Percentiles rank a stretch among this genome's conserved stretches.
Evolutionary conservation across 1,284 basidiomycete species (phyloP).

Genomic region (Trichosporon ovoides): DNA sequence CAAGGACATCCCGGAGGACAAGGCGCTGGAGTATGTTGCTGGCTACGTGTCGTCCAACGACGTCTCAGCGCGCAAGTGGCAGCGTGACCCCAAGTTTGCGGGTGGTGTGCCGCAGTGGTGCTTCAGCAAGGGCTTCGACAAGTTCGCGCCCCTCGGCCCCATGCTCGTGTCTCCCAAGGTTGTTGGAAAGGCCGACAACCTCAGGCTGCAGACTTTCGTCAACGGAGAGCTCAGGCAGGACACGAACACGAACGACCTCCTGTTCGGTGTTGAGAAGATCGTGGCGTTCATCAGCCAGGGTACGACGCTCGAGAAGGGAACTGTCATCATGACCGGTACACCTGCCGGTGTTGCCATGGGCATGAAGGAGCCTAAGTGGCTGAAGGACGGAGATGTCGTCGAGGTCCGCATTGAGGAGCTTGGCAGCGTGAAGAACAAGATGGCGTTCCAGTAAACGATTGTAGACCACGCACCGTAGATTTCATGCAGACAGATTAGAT

Average conservation of each 20-base stretch:
- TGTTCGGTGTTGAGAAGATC: constrained; percentile 20
- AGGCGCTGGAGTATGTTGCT: constrained; percentile 73
- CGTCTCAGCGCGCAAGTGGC: constrained; percentile 48
- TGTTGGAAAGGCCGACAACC: constrained; percentile 16
- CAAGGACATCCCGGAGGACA: constrained; percentile 66
- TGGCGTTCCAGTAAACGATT: too few species aligned
- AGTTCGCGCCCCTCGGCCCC: constrained; percentile 60
- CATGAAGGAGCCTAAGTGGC: constrained; percentile 60
- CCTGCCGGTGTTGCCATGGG: constrained; percentile 69
- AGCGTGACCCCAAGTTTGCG: constrained; percentile 16
- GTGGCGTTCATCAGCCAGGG: constrained; percentile 72
- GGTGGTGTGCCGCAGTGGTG: constrained; percentile 27
- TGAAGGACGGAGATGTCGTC: constrained; percentile 70
- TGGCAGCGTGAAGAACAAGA: constrained; percentile 5
- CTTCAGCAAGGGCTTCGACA: constrained; percentile 31
- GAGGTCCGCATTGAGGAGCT: constrained; percentile 51
- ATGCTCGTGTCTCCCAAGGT: constrained; percentile 38
- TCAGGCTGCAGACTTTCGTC: constrained; percentile 16
- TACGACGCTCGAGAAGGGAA: constrained; percentile 73
- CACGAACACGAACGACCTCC: constrained; percentile 15
- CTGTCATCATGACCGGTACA: constrained; percentile 71
- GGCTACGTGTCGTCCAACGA: constrained; percentile 75
- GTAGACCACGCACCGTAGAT: too few species aligned
- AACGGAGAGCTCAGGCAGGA: constrained; percentile 21
- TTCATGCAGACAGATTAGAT: too few species aligned